Percentiles rank a stretch among this genome's conserved stretches.
Conservation (phyloP, 2,329 filamentous ascomycete genomes). For the Aspergillus flavus region DNA sequence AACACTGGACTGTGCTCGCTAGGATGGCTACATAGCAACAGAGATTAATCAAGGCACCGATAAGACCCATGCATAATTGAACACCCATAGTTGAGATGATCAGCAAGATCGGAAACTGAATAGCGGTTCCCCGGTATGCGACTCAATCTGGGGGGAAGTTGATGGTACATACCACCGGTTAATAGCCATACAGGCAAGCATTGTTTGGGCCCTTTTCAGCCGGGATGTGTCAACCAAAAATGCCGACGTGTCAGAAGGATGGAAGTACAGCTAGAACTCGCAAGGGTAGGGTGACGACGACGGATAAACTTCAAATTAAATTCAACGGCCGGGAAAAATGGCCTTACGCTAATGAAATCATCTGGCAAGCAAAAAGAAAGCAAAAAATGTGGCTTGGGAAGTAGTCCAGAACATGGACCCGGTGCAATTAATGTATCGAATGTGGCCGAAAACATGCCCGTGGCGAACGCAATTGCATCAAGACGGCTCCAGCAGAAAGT, state of each 20-base stretch:
- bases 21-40: conserved; percentile 13
- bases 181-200: conserved; percentile 23
- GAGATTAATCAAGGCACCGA: conserved; percentile 18
- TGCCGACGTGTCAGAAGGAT: conserved; percentile 20
- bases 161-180: conserved; percentile 29
- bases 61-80: conserved; percentile 10
- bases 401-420: conserved; percentile 11
- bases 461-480: conserved; percentile 35
- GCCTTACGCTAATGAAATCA: conserved; percentile 4
- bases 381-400: conserved; percentile 22
- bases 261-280: conserved; percentile 4
- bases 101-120: conserved; percentile 29
- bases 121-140: conserved; percentile 34
- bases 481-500: conserved; percentile 25
- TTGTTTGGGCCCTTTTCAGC: conserved; percentile 21
- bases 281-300: background rate
- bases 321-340: conserved; percentile 10
- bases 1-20: background rate
- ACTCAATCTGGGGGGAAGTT: conserved; percentile 22
- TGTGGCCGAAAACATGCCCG: conserved; percentile 22
- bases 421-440: conserved; percentile 4
- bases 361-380: conserved; percentile 1
- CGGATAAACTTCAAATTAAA: conserved; percentile 10
- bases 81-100: conserved; percentile 21
- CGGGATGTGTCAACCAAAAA: conserved; percentile 15